phyloP scores from a whole-genome alignment of 1,139 yeast genomes.

The Lodderomyces margitis region DNA sequence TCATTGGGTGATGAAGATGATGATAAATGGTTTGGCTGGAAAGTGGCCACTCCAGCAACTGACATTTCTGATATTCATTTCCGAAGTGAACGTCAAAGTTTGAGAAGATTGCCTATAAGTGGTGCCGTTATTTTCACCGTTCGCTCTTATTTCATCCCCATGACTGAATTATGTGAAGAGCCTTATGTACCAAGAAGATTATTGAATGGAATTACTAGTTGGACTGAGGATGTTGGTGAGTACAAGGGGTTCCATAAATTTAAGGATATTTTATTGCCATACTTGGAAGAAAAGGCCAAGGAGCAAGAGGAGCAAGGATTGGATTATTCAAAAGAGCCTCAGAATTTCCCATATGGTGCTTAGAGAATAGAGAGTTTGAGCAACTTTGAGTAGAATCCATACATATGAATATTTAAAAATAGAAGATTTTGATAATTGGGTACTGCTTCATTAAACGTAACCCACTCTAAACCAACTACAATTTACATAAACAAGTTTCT shows the following conservation, averaged over 20 bases:
- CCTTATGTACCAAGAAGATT: constrained; percentile 60
- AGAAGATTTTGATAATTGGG: no score
- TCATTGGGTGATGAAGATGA: constrained; percentile 58
- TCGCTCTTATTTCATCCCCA: constrained; percentile 60
- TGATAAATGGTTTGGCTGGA: constrained; percentile 58
- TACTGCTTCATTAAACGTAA: no score
- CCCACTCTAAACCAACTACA: no score
- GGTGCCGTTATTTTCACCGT: constrained; percentile 63
- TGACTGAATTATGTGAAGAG: constrained; percentile 52
- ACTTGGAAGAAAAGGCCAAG: constrained; percentile 46
- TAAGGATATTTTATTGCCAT: constrained; percentile 53
- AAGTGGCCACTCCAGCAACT: constrained; percentile 53
- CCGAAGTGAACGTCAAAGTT: constrained; percentile 68
- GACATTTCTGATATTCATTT: constrained; percentile 47
- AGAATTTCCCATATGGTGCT: no score
- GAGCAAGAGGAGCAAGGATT: constrained; percentile 52
- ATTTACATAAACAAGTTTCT: no score
- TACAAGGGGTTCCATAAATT: constrained; percentile 59
- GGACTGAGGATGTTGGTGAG: constrained; percentile 58
- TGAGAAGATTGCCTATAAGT: constrained; percentile 61
- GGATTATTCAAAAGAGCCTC: no score
- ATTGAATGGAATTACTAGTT: constrained; percentile 54
- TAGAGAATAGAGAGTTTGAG: no score
- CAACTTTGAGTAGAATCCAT: no score
- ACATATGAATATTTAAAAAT: no score